These are phyloP conservation scores for Ganoderma leucocontextum DNA, from an alignment of 1,284 basidiomycete genomes.

Conservation along the genomic window DNA sequence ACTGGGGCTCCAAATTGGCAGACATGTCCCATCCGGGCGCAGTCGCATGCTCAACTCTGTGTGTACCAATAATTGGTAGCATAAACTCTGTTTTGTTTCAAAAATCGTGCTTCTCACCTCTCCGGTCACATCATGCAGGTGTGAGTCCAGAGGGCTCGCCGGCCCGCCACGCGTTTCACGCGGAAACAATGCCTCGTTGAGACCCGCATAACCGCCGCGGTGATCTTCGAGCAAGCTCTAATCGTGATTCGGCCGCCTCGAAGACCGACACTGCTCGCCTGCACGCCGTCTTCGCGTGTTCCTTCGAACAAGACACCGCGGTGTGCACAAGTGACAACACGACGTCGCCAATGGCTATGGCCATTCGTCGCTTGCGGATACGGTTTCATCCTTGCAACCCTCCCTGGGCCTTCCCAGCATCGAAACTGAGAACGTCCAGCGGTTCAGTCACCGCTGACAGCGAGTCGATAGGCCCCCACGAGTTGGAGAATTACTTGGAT, in stretches of 20 bases:
- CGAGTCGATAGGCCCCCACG: not conserved
- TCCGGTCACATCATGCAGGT: not conserved
- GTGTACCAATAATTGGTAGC: not conserved
- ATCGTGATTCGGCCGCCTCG: not conserved
- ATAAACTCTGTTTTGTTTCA: not conserved
- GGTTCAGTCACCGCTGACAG: constrained; percentile 1
- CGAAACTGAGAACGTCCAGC: not conserved
- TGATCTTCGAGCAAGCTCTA: not conserved
- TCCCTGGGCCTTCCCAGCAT: not conserved
- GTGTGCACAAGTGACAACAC: not conserved
- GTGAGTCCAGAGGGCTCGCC: not conserved
- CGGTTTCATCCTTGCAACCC: not conserved
- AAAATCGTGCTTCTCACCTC: not conserved
- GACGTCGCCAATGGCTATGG: constrained; percentile 2
- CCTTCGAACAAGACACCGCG: not conserved
- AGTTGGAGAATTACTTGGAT: not conserved
- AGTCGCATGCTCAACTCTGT: not conserved
- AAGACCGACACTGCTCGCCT: not conserved
- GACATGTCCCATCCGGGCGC: not conserved
- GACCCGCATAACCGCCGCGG: not conserved
- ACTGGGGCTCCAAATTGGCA: not conserved
- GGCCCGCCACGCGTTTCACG: not conserved
- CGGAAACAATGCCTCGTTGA: not conserved
- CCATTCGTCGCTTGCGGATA: not conserved
- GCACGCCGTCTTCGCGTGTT: not conserved